These are phyloP conservation scores for Saccharomycopsis olivae DNA, from an alignment of 805 yeast genomes.

Conservation along the genomic window DNA sequence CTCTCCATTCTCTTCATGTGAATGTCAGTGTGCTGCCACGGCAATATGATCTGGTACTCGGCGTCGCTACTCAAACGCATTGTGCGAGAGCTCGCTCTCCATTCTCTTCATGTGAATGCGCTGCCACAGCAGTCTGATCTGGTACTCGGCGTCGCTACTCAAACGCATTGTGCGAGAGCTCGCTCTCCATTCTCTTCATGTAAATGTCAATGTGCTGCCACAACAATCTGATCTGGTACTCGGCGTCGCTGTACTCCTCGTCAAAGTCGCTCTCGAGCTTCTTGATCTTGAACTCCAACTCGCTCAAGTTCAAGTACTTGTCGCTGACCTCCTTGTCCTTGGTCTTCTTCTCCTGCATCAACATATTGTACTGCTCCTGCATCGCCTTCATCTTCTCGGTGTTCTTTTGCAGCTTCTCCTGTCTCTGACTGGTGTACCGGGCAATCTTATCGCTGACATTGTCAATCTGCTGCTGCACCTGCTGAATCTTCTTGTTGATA, in stretches of 20 bases:
- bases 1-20: too few relatives aligned
- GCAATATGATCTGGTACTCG: too few relatives aligned
- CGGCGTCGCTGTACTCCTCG: slow-evolving; percentile 31
- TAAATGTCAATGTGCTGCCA: slow-evolving; percentile 21
- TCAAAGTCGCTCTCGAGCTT: slow-evolving; percentile 27
- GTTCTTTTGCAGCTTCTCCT: slow-evolving; percentile 26
- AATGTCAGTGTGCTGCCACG: too few relatives aligned
- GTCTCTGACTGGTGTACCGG: slow-evolving; percentile 28
- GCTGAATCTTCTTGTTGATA: slow-evolving; percentile 29
- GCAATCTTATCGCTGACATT: slow-evolving; percentile 31
- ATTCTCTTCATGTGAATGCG: slow-evolving; percentile 19
- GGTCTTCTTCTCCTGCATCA: slow-evolving; percentile 28
- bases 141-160: too few relatives aligned
- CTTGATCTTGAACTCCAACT: slow-evolving; percentile 29
- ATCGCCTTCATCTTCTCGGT: slow-evolving; percentile 27
- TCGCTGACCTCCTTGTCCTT: slow-evolving; percentile 30
- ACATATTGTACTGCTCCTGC: slow-evolving; percentile 27
- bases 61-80: background rate
- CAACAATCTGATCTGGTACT: slow-evolving; percentile 22
- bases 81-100: slow-evolving; percentile 1
- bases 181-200: slow-evolving; percentile 12
- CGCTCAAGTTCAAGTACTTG: slow-evolving; percentile 27
- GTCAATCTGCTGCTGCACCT: slow-evolving; percentile 29
- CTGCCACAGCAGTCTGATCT: slow-evolving; percentile 21
- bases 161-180: background rate